Evolutionary conservation across 176 grass and related monocot genomes (phyloP).

Genomic region (Triticum turgidum): DNA sequence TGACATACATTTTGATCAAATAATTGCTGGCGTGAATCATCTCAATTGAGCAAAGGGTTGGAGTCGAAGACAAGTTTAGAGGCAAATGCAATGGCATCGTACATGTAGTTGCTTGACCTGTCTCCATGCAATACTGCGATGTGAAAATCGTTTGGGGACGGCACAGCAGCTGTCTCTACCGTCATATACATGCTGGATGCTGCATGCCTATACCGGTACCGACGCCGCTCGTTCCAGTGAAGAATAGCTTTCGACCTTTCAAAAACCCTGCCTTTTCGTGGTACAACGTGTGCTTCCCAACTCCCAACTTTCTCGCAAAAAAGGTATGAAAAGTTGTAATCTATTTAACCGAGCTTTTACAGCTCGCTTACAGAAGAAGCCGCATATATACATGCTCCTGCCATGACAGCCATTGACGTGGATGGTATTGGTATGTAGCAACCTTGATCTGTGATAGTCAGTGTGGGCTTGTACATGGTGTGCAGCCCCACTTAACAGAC

Average conservation of each 20-base stretch:
- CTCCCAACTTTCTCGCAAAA: constrained; percentile 5
- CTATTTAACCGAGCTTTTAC: background rate
- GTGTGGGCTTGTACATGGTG: background rate
- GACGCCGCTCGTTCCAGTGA: background rate
- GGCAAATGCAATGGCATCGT: background rate
- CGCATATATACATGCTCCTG: background rate
- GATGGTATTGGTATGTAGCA: constrained; percentile 4
- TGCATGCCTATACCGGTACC: background rate
- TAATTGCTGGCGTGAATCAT: background rate
- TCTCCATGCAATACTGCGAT: background rate
- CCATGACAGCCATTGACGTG: background rate
- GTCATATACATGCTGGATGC: background rate
- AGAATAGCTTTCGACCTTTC: background rate
- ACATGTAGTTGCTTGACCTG: background rate
- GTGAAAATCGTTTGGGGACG: background rate
- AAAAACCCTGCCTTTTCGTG: background rate
- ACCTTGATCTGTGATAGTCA: background rate
- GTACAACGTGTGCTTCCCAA: constrained; percentile 8
- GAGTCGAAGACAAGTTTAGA: background rate
- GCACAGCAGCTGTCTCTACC: background rate
- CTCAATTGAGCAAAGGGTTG: background rate
- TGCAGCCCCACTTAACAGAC: constrained; percentile 29
- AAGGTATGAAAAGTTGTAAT: background rate
- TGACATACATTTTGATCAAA: background rate
- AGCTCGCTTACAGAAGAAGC: background rate